These are phyloP conservation scores for Lojkania enalia DNA, from an alignment of 2,329 filamentous ascomycete genomes.

Conservation along the genomic window DNA sequence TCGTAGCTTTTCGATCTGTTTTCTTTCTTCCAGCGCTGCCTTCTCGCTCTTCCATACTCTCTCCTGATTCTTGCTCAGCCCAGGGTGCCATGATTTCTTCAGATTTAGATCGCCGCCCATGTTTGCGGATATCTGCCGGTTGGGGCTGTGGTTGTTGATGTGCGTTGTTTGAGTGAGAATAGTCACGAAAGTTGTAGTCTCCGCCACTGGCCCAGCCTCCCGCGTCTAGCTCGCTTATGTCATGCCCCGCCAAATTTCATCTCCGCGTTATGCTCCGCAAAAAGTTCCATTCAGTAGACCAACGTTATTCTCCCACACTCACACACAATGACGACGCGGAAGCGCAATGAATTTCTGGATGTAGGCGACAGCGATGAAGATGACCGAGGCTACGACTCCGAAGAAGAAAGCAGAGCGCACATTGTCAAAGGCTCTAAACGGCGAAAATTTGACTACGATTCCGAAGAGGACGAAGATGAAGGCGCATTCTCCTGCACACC, in stretches of 20 bases:
- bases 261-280: conserved; percentile 30
- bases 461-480: conserved; percentile 26
- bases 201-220: too few relatives aligned
- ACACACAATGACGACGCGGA: conserved; percentile 64
- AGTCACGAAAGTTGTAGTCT: too few relatives aligned
- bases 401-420: conserved; percentile 68
- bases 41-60: conserved; percentile 90
- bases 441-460: conserved; percentile 59
- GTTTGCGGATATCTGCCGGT: conserved; percentile 50
- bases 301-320: conserved; percentile 1
- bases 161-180: too few relatives aligned
- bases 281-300: conserved; percentile 22
- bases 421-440: conserved; percentile 61
- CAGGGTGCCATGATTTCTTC: conserved; percentile 91
- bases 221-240: not conserved
- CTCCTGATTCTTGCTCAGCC: conserved; percentile 85
- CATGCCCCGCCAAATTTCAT: not conserved
- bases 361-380: conserved; percentile 50
- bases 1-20: conserved; percentile 85
- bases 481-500: conserved; percentile 20
- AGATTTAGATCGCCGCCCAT: conserved; percentile 97
- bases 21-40: conserved; percentile 90
- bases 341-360: conserved; percentile 72
- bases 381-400: conserved; percentile 64
- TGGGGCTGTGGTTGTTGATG: too few relatives aligned